Evolutionary conservation across 176 grass and related monocot genomes (phyloP).

Genomic region (Otatea glauca): DNA sequence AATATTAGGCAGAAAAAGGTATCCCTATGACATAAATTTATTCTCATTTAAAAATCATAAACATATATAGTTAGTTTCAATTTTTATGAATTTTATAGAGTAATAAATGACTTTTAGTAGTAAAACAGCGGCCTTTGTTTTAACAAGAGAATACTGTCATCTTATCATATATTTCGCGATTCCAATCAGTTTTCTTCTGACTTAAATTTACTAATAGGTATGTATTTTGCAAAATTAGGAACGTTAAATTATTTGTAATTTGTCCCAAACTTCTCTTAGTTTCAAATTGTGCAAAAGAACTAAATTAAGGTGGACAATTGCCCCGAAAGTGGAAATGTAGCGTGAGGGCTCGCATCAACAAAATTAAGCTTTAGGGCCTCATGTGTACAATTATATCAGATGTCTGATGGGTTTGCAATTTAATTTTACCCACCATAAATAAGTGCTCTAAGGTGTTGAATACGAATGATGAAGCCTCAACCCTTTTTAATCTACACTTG

Average conservation of each 20-base stretch:
- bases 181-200: neutral
- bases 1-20: neutral
- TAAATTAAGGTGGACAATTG: neutral
- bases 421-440: neutral
- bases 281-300: neutral
- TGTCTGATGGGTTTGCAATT: neutral
- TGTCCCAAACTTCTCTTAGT: neutral
- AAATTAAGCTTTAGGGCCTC: neutral
- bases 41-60: neutral
- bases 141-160: neutral
- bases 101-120: neutral
- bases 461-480: neutral
- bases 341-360: too few relatives aligned
- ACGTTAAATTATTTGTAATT: neutral
- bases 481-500: neutral
- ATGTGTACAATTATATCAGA: neutral
- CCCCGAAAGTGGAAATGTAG: neutral
- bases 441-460: constrained; percentile 16
- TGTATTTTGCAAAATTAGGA: too few relatives aligned
- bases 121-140: neutral
- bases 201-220: neutral
- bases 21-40: neutral
- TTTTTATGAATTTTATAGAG: neutral
- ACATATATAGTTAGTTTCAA: neutral
- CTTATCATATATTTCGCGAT: neutral